Evolutionary conservation across 2,329 filamentous ascomycete species (phyloP).

Genomic region (Amauroascus verrucosus): DNA sequence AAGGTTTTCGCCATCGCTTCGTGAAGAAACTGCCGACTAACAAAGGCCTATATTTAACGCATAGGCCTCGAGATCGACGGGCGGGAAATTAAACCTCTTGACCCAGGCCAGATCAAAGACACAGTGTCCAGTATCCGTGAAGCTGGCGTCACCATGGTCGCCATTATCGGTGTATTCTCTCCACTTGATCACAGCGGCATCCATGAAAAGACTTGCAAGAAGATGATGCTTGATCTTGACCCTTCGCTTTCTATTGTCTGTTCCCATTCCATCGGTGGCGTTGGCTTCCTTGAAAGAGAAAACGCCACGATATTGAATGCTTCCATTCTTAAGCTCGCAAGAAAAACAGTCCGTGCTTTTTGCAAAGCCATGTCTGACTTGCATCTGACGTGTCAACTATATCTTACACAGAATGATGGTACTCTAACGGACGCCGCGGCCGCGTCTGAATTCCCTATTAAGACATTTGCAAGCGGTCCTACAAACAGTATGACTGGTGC

Average conservation of each 20-base stretch:
- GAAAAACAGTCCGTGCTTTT: constrained; percentile 48
- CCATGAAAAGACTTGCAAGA: constrained; percentile 35
- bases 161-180: constrained; percentile 40
- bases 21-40: not conserved
- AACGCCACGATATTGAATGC: constrained; percentile 57
- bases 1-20: not conserved
- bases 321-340: constrained; percentile 49
- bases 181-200: constrained; percentile 36
- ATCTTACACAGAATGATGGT: constrained; percentile 55
- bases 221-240: constrained; percentile 29
- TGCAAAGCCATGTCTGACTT: constrained; percentile 43
- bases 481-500: constrained; percentile 56
- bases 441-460: constrained; percentile 49
- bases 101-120: constrained; percentile 31
- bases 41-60: not conserved
- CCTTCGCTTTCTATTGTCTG: constrained; percentile 34
- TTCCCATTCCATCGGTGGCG: constrained; percentile 37
- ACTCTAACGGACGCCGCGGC: constrained; percentile 47
- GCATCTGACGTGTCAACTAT: constrained; percentile 45
- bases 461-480: constrained; percentile 53
- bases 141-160: constrained; percentile 32
- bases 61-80: constrained; percentile 42
- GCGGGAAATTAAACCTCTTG: constrained; percentile 34
- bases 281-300: constrained; percentile 47
- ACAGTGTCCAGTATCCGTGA: constrained; percentile 28